Percentiles rank a stretch among this genome's conserved stretches.
Conservation (phyloP, 2,329 filamentous ascomycete species). For the Dissoconium aciculare region DNA sequence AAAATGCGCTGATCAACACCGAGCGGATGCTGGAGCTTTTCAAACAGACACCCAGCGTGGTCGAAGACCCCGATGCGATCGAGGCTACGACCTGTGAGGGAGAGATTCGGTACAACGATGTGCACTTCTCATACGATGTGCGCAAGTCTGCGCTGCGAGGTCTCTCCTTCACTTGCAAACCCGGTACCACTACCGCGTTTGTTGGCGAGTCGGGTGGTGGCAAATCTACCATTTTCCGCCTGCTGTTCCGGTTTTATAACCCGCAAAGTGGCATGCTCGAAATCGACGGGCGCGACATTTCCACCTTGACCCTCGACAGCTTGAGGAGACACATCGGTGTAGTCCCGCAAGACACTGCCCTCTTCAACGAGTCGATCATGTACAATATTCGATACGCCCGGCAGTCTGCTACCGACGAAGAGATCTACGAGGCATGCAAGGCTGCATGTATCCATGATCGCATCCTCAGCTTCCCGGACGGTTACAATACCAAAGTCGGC, state of each 20-base stretch:
- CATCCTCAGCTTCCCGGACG: conserved; percentile 75
- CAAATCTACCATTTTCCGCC: conserved; percentile 89
- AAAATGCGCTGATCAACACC: conserved; percentile 93
- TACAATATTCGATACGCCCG: conserved; percentile 89
- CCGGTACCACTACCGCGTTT: conserved; percentile 87
- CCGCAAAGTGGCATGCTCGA: conserved; percentile 63
- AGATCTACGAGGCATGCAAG: conserved; percentile 66
- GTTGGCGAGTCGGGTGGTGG: conserved; percentile 94
- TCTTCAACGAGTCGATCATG: conserved; percentile 91
- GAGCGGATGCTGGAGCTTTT: conserved; percentile 91
- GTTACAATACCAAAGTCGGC: conserved; percentile 79
- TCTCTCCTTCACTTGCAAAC: conserved; percentile 68
- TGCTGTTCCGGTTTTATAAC: conserved; percentile 96
- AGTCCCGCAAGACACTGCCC: conserved; percentile 86
- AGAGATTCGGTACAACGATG: conserved; percentile 73
- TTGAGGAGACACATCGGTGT: conserved; percentile 82
- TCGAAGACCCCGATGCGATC: conserved; percentile 55
- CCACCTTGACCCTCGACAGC: conserved; percentile 75
- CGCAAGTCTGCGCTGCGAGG: conserved; percentile 74
- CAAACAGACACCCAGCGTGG: conserved; percentile 84
- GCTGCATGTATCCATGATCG: conserved; percentile 88
- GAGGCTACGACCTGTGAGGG: conserved; percentile 56
- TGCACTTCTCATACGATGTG: conserved; percentile 78
- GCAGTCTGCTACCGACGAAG: conserved; percentile 61
- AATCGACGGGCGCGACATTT: conserved; percentile 71